Percentiles rank a stretch among this genome's conserved stretches.
Evolutionary conservation across 768 basidiomycete genomes (phyloP).

Genomic region (Tricholoma furcatifolium): DNA sequence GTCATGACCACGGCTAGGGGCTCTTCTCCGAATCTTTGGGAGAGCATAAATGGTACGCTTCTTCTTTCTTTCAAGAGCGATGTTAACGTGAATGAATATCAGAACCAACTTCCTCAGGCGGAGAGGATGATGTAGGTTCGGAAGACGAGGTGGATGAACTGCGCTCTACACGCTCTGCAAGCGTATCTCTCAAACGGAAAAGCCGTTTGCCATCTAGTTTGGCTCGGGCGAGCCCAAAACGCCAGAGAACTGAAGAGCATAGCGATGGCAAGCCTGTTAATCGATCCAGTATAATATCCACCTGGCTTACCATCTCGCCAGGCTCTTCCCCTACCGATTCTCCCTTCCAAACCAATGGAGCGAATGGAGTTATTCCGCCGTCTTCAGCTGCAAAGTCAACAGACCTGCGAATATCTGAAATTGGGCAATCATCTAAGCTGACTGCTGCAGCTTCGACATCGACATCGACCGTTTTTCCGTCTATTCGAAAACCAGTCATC

Average conservation of each 20-base stretch:
- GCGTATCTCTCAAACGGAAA: conserved; percentile 12
- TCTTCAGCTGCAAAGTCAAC: background rate
- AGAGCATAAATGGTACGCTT: conserved; percentile 3
- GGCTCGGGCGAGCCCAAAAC: conserved; percentile 9
- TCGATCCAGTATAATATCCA: background rate
- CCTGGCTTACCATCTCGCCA: background rate
- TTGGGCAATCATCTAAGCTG: background rate
- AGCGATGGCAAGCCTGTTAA: background rate
- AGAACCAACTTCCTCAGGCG: conserved; percentile 13
- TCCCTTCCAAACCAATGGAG: background rate
- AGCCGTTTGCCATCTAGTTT: background rate
- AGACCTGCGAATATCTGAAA: background rate
- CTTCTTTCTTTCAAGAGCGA: background rate
- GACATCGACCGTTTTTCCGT: background rate
- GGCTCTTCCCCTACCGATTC: conserved; percentile 1
- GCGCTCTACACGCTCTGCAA: background rate
- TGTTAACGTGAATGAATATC: background rate
- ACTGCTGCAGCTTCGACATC: background rate
- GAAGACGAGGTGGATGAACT: conserved; percentile 10
- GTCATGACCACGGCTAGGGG: conserved; percentile 1
- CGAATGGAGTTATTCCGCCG: background rate
- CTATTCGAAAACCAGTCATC: background rate
- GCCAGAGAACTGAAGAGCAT: conserved; percentile 6
- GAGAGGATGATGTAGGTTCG: conserved; percentile 8
- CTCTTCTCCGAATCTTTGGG: conserved; percentile 9